Conservation (phyloP, 306 rosid species). For the Aeschynomene evenia region DNA sequence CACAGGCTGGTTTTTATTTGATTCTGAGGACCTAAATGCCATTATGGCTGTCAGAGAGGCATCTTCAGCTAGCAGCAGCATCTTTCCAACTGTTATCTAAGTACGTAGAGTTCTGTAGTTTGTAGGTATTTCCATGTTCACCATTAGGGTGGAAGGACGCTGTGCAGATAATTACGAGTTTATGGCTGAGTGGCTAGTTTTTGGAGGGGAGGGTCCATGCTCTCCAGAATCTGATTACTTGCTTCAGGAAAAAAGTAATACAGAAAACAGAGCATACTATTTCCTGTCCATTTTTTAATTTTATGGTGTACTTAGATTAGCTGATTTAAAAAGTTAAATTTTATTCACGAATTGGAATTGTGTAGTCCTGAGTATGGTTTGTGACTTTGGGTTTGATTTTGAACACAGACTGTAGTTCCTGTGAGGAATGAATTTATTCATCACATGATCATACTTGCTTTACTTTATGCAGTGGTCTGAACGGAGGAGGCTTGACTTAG, state of each 20-base stretch:
- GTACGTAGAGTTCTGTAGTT: slow-evolving; percentile 2
- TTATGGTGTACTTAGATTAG: slow-evolving; percentile 13
- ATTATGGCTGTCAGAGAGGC: neutral
- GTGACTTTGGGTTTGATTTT: slow-evolving; percentile 22
- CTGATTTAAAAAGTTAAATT: neutral
- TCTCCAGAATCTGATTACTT: slow-evolving; percentile 5
- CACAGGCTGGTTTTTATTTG: neutral
- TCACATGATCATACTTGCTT: slow-evolving; percentile 26
- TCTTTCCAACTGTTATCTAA: neutral
- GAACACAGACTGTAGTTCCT: neutral
- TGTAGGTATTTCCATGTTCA: slow-evolving; percentile 6
- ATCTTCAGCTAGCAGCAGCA: slow-evolving; percentile 14
- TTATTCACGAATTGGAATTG: neutral
- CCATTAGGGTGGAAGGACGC: slow-evolving; percentile 20
- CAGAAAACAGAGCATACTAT: slow-evolving; percentile 1
- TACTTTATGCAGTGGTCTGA: slow-evolving; percentile 82
- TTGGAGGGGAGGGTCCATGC: neutral
- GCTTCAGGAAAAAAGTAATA: neutral
- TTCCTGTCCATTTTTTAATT: neutral
- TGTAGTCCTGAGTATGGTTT: neutral
- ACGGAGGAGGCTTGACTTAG: slow-evolving; percentile 79
- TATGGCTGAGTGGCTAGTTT: slow-evolving; percentile 5
- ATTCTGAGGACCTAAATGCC: neutral
- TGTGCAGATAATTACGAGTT: neutral
- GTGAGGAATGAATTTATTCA: neutral